Evolutionary conservation across 257 asterid species (phyloP), one percentile per base, ranked within the genome.

Genomic region (Nicotiana noctiflora): DNA sequence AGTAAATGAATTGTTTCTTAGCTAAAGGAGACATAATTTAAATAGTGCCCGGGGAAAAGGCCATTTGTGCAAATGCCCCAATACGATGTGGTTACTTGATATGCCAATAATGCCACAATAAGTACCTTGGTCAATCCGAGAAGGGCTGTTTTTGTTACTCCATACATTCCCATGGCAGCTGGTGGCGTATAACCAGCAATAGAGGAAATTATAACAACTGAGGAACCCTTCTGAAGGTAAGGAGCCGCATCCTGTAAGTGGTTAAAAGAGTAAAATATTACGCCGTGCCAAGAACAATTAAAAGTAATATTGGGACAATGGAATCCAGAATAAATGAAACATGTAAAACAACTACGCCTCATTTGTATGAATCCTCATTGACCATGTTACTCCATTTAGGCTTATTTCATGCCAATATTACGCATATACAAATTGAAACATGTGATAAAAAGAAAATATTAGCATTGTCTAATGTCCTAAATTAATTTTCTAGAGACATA

Each of bases 41-140:
- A 66, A 32, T 9, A 34, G 0, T 66, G 4, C 27, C 75, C 25
- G 13, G 1, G 6, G 6, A n/a, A 67, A 67, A 67, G 19, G 32
- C 76, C 76, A 37, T 68, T 19, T 37, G 76, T 40, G 1, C 15
- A 13, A 12, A 60, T 10, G 13, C 32, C 66, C 11, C 49, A 57
- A 40, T 63, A 14, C 46, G 25, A 64, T 56, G 9, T 56, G 6
- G 4, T 37, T 8, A 18, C 55, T 34, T 67, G 27, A 37, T 18
- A 37, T n/a, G 76, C 55, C 2, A 67, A 34, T n/a, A 67, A 12
- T 70, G 3, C 59, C 59, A 44, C 3, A 8, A 3, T 44, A 60
- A n/a, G 62, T 84, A 93, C 98, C 95, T 94, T 93, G 67, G 98
- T 94, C 81, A 94, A 96, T 52, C 98, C 98, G 65, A 94, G 89